phyloP scores from a whole-genome alignment of 192 early-diverging fungal genomes.

The Coemansia sp. region DNA sequence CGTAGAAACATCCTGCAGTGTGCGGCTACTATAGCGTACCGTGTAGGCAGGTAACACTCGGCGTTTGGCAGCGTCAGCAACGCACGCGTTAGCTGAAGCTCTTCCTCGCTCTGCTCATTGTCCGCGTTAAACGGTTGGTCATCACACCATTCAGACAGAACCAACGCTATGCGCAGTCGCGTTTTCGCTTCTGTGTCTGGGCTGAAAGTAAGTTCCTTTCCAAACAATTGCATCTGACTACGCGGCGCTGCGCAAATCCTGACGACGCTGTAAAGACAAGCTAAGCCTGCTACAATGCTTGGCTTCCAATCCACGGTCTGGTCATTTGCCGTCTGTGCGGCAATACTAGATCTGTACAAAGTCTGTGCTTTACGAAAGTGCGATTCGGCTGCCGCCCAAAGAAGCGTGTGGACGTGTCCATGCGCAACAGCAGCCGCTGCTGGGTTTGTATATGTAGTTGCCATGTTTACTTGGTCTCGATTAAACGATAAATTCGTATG shows the following conservation, averaged over 20 bases:
- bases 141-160: constrained; percentile 32
- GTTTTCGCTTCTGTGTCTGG: constrained; percentile 44
- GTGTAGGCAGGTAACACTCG: constrained; percentile 16
- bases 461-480: background rate
- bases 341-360: constrained; percentile 1
- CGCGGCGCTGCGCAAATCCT: constrained; percentile 21
- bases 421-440: background rate
- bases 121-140: background rate
- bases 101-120: constrained; percentile 23
- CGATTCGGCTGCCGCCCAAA: constrained; percentile 43
- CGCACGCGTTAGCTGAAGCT: constrained; percentile 35
- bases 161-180: constrained; percentile 43
- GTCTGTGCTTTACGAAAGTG: constrained; percentile 30
- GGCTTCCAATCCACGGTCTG: constrained; percentile 12
- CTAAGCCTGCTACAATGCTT: constrained; percentile 20
- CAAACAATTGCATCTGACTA: constrained; percentile 12
- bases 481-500: background rate
- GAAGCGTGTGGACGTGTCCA: constrained; percentile 15
- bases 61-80: constrained; percentile 31
- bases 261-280: constrained; percentile 39
- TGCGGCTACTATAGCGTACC: constrained; percentile 25
- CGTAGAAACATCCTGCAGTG: constrained; percentile 39
- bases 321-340: background rate
- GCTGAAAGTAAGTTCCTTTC: constrained; percentile 7
- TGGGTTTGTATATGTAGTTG: background rate